phyloP scores from a whole-genome alignment of 176 grass and related monocot genomes.

The Coix lacrymajobi region DNA sequence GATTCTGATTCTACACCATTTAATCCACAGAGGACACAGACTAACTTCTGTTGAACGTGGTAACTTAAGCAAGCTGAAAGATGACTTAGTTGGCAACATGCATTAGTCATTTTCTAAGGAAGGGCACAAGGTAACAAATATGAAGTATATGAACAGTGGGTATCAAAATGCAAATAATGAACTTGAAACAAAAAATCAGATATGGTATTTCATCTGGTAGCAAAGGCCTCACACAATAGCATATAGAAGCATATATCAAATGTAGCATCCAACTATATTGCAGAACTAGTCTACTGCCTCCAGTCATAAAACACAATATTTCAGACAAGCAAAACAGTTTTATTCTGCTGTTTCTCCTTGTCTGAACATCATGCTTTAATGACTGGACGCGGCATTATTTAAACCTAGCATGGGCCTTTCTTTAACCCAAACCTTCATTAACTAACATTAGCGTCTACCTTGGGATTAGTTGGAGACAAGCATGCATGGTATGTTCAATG shows the following conservation, averaged over 20 bases:
- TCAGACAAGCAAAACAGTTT: not conserved
- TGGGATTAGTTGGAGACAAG: not conserved
- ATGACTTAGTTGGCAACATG: not conserved
- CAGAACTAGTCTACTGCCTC: not conserved
- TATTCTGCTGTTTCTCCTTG: not conserved
- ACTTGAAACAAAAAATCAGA: not conserved
- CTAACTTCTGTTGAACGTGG: not conserved
- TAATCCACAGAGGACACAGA: not conserved
- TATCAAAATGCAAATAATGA: not conserved
- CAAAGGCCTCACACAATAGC: not conserved
- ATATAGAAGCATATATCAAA: not conserved
- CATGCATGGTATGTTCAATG: not conserved
- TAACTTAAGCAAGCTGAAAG: no score
- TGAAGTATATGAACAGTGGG: not conserved
- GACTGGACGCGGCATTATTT: not conserved
- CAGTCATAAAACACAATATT: not conserved
- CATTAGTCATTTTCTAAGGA: not conserved
- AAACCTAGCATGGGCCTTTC: not conserved
- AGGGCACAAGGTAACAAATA: not conserved
- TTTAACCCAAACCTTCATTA: not conserved
- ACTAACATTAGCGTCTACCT: not conserved
- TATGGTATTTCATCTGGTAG: not conserved
- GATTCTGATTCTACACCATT: not conserved
- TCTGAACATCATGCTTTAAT: not conserved
- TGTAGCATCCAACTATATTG: not conserved